phyloP scores from a whole-genome alignment of 2,329 filamentous ascomycete genomes.

The Colletotrichum sp. region DNA sequence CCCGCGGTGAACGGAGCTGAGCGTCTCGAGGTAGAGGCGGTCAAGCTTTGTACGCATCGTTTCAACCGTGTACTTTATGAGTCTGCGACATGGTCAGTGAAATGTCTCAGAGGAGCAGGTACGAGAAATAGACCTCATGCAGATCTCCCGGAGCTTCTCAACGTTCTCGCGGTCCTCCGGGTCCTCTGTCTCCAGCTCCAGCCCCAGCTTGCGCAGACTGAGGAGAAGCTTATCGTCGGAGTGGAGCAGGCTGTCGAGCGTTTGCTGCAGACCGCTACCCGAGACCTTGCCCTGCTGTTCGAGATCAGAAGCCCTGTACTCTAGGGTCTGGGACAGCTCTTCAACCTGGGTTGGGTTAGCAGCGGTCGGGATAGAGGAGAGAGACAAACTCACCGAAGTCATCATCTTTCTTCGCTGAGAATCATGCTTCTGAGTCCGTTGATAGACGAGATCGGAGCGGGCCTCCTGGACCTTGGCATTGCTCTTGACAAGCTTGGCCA shows the following conservation, averaged over 20 bases:
- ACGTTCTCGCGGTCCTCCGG: constrained; percentile 58
- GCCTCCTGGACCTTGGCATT: constrained; percentile 37
- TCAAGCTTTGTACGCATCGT: constrained; percentile 59
- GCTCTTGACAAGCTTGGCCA: constrained; percentile 56
- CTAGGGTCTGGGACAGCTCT: constrained; percentile 51
- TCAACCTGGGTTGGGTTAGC: constrained; percentile 43
- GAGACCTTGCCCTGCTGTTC: constrained; percentile 55
- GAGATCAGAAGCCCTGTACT: constrained; percentile 50
- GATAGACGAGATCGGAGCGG: constrained; percentile 38
- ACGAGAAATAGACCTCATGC: constrained; percentile 47
- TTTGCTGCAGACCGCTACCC: constrained; percentile 49
- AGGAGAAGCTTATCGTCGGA: constrained; percentile 70
- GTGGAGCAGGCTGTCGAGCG: constrained; percentile 54
- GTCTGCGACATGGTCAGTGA: constrained; percentile 32
- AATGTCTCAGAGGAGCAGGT: neutral
- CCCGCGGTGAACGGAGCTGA: constrained; percentile 30
- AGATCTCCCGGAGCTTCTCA: constrained; percentile 63
- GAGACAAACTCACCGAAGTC: constrained; percentile 40
- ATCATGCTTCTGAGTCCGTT: constrained; percentile 41
- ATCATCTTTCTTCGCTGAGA: constrained; percentile 45
- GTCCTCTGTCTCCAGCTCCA: constrained; percentile 60
- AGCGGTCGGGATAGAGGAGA: too few species aligned
- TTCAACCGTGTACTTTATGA: constrained; percentile 64
- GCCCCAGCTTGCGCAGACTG: constrained; percentile 69
- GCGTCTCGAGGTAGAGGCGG: constrained; percentile 56